phyloP scores from a whole-genome alignment of 139 green algal species.

The Chlorella sp. region DNA sequence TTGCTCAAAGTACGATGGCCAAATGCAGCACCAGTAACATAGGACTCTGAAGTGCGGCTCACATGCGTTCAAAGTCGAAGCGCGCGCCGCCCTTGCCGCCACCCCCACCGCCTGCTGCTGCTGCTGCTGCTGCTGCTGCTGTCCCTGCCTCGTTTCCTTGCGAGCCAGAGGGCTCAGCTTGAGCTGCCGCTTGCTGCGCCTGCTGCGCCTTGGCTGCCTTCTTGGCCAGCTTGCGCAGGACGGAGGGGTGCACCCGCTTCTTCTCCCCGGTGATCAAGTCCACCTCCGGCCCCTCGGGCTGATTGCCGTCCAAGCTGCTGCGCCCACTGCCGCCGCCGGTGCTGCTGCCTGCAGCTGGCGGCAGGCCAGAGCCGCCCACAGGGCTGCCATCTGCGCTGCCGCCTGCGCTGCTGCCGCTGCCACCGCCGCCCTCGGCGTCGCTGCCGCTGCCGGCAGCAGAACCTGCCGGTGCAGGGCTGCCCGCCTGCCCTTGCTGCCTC shows the following conservation, averaged over 20 bases:
- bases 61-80: conserved; percentile 75
- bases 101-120: neutral
- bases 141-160: too few relatives aligned
- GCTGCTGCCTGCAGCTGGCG: neutral
- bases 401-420: neutral
- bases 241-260: conserved; percentile 12
- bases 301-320: neutral
- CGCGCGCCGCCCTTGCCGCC: neutral
- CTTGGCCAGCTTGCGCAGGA: too few relatives aligned
- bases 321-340: neutral
- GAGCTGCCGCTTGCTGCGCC: neutral
- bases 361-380: too few relatives aligned
- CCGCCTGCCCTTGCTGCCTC: neutral
- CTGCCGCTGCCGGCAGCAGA: neutral
- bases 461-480: neutral
- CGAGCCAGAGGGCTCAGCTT: neutral
- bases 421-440: neutral
- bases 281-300: neutral
- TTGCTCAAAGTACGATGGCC: too few relatives aligned
- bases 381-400: too few relatives aligned
- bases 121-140: neutral
- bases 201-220: neutral
- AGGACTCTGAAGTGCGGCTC: too few relatives aligned
- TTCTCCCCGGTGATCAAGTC: conserved; percentile 11
- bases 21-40: too few relatives aligned